These are phyloP conservation scores for Auricularia cornea DNA, from an alignment of 768 basidiomycete species.

Conservation along the genomic window DNA sequence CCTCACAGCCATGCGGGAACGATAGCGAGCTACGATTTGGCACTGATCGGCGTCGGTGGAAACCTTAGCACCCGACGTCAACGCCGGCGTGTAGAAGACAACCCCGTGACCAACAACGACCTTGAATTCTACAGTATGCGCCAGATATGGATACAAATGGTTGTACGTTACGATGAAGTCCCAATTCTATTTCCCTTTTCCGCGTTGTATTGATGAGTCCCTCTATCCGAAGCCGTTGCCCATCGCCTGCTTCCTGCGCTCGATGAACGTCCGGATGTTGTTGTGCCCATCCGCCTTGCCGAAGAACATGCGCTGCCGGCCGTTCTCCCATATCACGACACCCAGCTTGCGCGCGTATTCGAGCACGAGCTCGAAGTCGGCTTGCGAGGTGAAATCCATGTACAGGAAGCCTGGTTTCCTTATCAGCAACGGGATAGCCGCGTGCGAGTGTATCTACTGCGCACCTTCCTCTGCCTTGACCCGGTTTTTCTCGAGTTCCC, in stretches of 20 bases:
- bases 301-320: conserved; percentile 71
- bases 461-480: conserved; percentile 81
- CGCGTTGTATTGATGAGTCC: too few relatives aligned
- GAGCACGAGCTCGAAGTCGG: conserved; percentile 80
- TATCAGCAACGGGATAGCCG: background rate
- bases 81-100: too few relatives aligned
- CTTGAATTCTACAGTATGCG: too few relatives aligned
- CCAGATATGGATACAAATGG: too few relatives aligned
- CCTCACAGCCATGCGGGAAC: too few relatives aligned
- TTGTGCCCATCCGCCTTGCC: conserved; percentile 68
- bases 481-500: conserved; percentile 94
- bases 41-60: too few relatives aligned
- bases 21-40: too few relatives aligned
- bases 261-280: conserved; percentile 73
- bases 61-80: too few relatives aligned
- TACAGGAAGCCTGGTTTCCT: conserved; percentile 85
- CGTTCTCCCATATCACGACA: conserved; percentile 78
- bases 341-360: conserved; percentile 78
- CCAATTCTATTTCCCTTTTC: too few relatives aligned
- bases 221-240: background rate
- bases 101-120: too few relatives aligned
- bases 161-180: too few relatives aligned
- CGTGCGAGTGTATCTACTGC: conserved; percentile 13
- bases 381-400: conserved; percentile 76
- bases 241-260: conserved; percentile 30